Percentiles rank a stretch among this genome's conserved stretches.
Evolutionary conservation across 768 basidiomycete species (phyloP).

Genomic region (Kwoniella newhampshirensis): DNA sequence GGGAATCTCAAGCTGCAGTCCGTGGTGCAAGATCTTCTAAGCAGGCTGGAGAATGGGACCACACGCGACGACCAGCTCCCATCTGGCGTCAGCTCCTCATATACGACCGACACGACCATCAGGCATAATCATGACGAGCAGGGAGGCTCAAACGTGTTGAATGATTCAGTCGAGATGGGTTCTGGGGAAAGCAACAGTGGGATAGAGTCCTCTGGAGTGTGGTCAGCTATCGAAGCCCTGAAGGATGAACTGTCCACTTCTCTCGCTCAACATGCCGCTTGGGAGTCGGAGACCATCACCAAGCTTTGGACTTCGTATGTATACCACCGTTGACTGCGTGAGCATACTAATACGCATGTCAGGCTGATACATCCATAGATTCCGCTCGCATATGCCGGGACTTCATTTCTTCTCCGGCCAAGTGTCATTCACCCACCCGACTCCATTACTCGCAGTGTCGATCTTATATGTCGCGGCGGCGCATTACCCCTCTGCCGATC

Average conservation of each 20-base stretch:
- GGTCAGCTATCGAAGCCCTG: not conserved
- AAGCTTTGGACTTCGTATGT: not conserved
- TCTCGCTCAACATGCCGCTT: not conserved
- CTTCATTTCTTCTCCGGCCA: not conserved
- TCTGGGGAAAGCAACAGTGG: too few relatives aligned
- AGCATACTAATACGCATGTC: too few relatives aligned
- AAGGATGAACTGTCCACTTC: not conserved
- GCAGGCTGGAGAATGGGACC: too few relatives aligned
- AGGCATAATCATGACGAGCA: too few relatives aligned
- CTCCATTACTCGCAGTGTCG: not conserved
- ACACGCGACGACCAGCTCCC: too few relatives aligned
- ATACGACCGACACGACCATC: too few relatives aligned
- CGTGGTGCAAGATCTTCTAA: not conserved
- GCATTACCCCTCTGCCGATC: not conserved
- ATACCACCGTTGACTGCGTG: not conserved
- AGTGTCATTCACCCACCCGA: conserved; percentile 4
- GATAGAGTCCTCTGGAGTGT: not conserved
- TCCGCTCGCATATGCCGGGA: conserved; percentile 3
- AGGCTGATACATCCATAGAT: not conserved
- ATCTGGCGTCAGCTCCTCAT: too few relatives aligned
- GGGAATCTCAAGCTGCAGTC: not conserved
- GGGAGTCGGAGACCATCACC: not conserved
- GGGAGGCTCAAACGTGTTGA: too few relatives aligned
- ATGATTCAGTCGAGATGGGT: too few relatives aligned
- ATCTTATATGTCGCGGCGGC: not conserved